Evolutionary conservation across 2,329 filamentous ascomycete species (phyloP), one percentile per base, ranked within the genome.

Genomic region (Stromatinia cepivora): DNA sequence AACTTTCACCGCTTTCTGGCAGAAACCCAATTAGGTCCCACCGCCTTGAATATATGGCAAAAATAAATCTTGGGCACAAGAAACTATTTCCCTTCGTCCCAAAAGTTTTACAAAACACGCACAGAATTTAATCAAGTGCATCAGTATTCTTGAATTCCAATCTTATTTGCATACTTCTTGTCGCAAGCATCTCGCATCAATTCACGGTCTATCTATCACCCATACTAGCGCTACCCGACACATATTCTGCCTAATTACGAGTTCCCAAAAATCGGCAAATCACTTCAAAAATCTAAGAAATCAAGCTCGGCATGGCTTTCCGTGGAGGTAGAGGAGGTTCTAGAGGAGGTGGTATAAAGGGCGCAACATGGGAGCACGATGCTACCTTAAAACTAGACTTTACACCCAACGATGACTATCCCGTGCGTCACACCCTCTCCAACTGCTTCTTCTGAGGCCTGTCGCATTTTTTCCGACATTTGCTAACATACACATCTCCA

Each of bases 331-430:
- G 74, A 69, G 74, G 75, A 22, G 74, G 74, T 31, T 69, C 62
- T 20, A 69, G 72, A 36, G 71, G 66, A 45, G 70, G 72, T 36
- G 76, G 73, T 11, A 66, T 78, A 46, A 78, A 78, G 45, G 76
- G 76, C 48, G 74, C 73, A 61, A 75, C 74, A n/a, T 79, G 76
- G 76, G 74, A 77, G 56, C 68, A 76, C 46, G 77, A 78, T 72
- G 58, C 74, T 7, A 71, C 68, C 31, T 66, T 77, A 20, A 74
- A 76, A 42, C 69, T 77, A 11, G 81, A 73, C 75, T 76, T 78
- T 50, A 82, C 81, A 71, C 83, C 83, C 20, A 81, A 80, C 39
- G 81, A 81, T 69, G 75, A 83, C 50, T 84, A 82, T 72, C 83
- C 83, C 69, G 83, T 84, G 79, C 52, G 79, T 77, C 69, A 67